These are phyloP conservation scores for Larix sibirica DNA, from an alignment of 83 land plant species.

Conservation along the genomic window DNA sequence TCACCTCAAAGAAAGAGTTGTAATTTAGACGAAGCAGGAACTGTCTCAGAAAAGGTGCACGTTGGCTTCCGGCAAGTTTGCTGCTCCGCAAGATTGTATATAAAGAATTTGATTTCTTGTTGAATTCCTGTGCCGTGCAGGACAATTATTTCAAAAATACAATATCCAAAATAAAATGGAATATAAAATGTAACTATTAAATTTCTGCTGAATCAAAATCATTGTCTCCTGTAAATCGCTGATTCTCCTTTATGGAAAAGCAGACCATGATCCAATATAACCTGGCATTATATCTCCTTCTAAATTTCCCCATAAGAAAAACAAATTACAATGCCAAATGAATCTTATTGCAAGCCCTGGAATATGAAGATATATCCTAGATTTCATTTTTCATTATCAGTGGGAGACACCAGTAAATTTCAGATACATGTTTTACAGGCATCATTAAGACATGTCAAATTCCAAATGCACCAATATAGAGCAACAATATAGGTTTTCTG, in stretches of 20 bases:
- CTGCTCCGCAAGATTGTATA: conserved; percentile 94
- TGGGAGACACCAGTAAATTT: background rate
- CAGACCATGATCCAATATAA: background rate
- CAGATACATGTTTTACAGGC: background rate
- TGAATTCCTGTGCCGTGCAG: conserved; percentile 73
- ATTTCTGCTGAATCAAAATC: too few species aligned
- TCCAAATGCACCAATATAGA: background rate
- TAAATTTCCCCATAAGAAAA: background rate
- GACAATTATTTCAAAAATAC: background rate
- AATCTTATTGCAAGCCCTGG: background rate
- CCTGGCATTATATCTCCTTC: background rate
- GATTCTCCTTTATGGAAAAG: background rate
- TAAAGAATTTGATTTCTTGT: conserved; percentile 95
- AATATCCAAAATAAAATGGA: background rate
- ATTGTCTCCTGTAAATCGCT: too few species aligned
- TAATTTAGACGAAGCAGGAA: conserved; percentile 91
- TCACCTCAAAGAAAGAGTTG: conserved; percentile 97
- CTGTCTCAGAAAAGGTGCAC: conserved; percentile 90
- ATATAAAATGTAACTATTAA: background rate
- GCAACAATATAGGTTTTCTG: too few species aligned
- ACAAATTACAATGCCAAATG: background rate
- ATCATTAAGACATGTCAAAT: background rate
- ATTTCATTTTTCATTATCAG: background rate
- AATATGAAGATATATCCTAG: background rate
- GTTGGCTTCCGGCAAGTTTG: conserved; percentile 96